Evolutionary conservation across 2,329 filamentous ascomycete genomes (phyloP), one percentile per base, ranked within the genome.

Genomic region (Diaporthe destruens): DNA sequence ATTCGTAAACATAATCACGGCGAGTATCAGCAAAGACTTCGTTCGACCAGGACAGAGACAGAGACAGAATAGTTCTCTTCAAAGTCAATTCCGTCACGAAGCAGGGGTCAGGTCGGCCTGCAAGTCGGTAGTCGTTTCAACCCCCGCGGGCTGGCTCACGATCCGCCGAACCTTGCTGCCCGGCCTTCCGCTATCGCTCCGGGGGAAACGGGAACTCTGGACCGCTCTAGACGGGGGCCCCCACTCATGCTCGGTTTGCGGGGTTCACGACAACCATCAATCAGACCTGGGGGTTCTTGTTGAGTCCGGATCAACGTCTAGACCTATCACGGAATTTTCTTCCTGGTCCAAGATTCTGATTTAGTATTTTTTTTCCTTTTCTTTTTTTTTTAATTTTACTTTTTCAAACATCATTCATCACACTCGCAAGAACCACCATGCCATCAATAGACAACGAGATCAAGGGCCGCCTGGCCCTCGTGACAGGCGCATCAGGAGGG

Each of bases 401-500:
- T n/a, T n/a, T 42, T 39, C 36, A 3, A n/a, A 8, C 3, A 12
- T 42, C 32, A 16, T 3, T 2, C 18, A 42, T 18, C 39, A 42
- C 39, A 59, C 1, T 7, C 3, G 53, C 34, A n/a, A 5, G 12
- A 25, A 23, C 2, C 54, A 57, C 6, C 1, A 77, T 77, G 76
- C 55, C 75, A 0, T 51, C 25, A 16, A 72, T 71, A 25, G 79
- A 83, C 59, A 87, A 88, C 75, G 82, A 86, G 61, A 81, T 91
- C 72, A 81, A 81, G 51, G 88, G 87, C 72, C 83, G 86, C 67
- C 80, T 91, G 55, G 89, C 88, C 56, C 83, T 91, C 11, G 85
- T 91, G 59, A 91, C 89, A 2, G 89, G 89, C 55, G 89, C 89
- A 59, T 90, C 88, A 68, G 88, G 88, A 76, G 89, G 89, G 89